Conservation (phyloP, 176 grass and related monocot species). For the Ampelocalamus luodianensis region DNA sequence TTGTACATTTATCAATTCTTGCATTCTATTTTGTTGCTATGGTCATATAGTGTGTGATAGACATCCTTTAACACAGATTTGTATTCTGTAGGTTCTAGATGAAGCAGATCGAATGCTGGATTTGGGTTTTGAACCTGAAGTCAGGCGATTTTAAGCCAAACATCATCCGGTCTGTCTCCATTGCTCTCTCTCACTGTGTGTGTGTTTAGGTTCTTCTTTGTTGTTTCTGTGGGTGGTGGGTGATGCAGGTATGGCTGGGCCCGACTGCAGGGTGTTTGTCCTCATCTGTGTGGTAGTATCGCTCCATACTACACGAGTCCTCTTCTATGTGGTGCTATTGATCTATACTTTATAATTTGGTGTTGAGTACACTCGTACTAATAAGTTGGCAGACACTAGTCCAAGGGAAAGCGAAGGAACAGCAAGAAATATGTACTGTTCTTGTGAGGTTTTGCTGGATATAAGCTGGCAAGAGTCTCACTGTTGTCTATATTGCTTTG, state of each 20-base stretch:
- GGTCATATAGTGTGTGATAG: background rate
- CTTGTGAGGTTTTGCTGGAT: constrained; percentile 31
- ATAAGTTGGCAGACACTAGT: background rate
- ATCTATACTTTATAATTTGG: background rate
- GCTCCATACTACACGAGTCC: background rate
- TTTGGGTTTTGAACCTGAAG: constrained; percentile 98
- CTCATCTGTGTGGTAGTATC: background rate
- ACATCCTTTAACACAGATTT: constrained; percentile 19
- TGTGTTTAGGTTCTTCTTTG: background rate
- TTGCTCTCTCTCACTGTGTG: background rate
- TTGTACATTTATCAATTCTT: constrained; percentile 32
- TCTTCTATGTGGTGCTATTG: background rate
- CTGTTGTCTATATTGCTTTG: background rate
- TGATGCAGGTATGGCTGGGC: background rate
- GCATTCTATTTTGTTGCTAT: constrained; percentile 21
- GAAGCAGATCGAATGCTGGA: constrained; percentile 99
- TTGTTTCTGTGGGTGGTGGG: background rate
- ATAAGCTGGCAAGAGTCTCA: background rate
- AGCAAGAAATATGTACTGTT: constrained; percentile 7
- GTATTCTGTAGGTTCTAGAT: constrained; percentile 81
- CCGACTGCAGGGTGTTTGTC: background rate
- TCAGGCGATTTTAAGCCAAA: constrained; percentile 96
- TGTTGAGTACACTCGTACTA: background rate
- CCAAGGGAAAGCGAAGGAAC: constrained; percentile 14
- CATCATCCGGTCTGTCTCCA: constrained; percentile 65